Conservation (phyloP, 2,329 filamentous ascomycete species). For the Setomelanomma holmii region DNA sequence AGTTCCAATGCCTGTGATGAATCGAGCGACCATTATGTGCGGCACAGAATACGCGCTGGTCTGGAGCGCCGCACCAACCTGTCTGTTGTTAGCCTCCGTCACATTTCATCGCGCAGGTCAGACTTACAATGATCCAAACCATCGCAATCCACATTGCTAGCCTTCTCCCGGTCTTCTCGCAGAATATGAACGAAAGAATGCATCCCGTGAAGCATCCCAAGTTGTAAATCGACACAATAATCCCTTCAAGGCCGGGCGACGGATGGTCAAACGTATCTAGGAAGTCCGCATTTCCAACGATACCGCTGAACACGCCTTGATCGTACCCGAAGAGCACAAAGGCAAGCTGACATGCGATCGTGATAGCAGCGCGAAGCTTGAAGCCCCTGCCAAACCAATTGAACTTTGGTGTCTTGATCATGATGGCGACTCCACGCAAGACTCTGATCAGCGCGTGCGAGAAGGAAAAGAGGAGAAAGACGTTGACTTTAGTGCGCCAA, state of each 20-base stretch:
- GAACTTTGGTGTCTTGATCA: slow-evolving; percentile 31
- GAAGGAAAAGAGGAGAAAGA: not conserved
- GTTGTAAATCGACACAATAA: slow-evolving; percentile 54
- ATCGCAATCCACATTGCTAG: slow-evolving; percentile 53
- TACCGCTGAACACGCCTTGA: slow-evolving; percentile 49
- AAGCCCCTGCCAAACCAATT: slow-evolving; percentile 38
- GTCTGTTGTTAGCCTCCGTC: not conserved
- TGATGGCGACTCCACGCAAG: slow-evolving; percentile 3
- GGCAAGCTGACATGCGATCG: slow-evolving; percentile 38
- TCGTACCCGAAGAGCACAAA: slow-evolving; percentile 47
- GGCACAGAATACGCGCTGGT: slow-evolving; percentile 40
- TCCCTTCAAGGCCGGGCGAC: slow-evolving; percentile 48
- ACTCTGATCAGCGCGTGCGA: no score
- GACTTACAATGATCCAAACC: slow-evolving; percentile 48
- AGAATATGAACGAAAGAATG: slow-evolving; percentile 47
- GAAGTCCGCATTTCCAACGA: slow-evolving; percentile 52
- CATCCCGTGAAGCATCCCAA: slow-evolving; percentile 49
- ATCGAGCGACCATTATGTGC: slow-evolving; percentile 60
- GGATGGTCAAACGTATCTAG: slow-evolving; percentile 51
- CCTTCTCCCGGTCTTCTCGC: slow-evolving; percentile 46
- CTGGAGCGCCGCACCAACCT: slow-evolving; percentile 49
- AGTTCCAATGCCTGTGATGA: slow-evolving; percentile 61
- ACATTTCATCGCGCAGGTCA: not conserved
- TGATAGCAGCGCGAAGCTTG: slow-evolving; percentile 36
- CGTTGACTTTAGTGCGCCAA: not conserved